Evolutionary conservation across 2,329 filamentous ascomycete genomes (phyloP).

Genomic region (Diaporthe citri): DNA sequence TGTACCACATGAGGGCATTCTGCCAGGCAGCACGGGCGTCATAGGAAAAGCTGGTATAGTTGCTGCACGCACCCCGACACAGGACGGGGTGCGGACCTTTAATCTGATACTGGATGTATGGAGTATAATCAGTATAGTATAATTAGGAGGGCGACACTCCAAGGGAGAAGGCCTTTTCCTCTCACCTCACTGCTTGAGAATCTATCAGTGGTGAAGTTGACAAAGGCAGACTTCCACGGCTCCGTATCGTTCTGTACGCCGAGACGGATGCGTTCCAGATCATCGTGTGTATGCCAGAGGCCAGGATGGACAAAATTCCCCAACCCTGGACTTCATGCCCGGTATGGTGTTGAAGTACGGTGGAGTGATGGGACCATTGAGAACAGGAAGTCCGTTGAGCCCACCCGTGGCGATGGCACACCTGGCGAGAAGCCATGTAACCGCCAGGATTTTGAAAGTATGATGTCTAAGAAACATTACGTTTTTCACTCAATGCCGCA

Average conservation of each 20-base stretch:
- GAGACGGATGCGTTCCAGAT: constrained; percentile 47
- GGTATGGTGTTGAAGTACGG: constrained; percentile 41
- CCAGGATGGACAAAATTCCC: constrained; percentile 49
- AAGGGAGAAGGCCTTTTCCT: not conserved
- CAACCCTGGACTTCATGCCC: constrained; percentile 41
- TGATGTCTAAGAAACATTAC: not conserved
- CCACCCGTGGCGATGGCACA: constrained; percentile 38
- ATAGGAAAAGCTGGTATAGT: constrained; percentile 52
- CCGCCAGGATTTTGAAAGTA: not conserved
- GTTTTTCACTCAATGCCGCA: not conserved
- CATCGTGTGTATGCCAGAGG: constrained; percentile 51
- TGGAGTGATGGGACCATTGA: constrained; percentile 44
- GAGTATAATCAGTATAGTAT: not conserved
- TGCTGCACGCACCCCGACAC: constrained; percentile 50
- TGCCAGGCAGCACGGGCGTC: constrained; percentile 55
- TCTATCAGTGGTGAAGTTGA: constrained; percentile 40
- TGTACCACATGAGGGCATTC: constrained; percentile 58
- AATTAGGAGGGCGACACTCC: not conserved
- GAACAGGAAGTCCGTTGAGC: constrained; percentile 43
- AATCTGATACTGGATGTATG: constrained; percentile 45
- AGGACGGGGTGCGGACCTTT: constrained; percentile 48
- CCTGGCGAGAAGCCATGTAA: not conserved
- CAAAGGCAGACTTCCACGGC: constrained; percentile 41
- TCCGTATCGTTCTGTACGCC: constrained; percentile 42
- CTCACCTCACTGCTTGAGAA: constrained; percentile 37